Base-by-base conservation (phyloP, 129 eudicot species). In the Apium graveolens region DNA sequence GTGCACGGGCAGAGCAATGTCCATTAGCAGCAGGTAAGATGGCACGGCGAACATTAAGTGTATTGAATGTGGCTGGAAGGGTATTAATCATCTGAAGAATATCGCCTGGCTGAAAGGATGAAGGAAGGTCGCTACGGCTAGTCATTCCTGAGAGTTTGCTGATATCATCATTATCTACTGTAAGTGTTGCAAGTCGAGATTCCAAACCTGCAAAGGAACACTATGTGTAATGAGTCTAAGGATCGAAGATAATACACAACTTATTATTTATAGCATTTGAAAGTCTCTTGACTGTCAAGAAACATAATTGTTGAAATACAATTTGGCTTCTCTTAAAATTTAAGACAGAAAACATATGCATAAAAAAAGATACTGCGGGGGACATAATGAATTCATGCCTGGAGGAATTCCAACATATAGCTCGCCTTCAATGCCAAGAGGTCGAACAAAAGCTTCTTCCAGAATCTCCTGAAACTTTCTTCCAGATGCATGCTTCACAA, bases 361-460 rank as follows among this genome's bases (percentile, higher is more conserved):
- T 12, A 12, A 11, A 31, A 66, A 5, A 66, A 66, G 62, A 62
- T 45, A 48, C n/a, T 37, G 17, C 3, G 13, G n/a, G 20, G 39
- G 26, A 5, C 35, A n/a, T 14, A 6, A 29, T 57, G n/a, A 39
- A 74, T 68, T 31, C 78, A 39, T 88, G 83, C 98, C 98, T 76
- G 96, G 97, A 74, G 98, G 98, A 75, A 94, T 94, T 85, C 98
- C 98, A 81, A 94, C 79, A 83, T 94, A 94, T 69, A 94, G 87
- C 88, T 94, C 98, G 79, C 98, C 98, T 63, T 90, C 86, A 65
- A 91, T 79, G 48, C 88, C 86, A 68, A 94, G 91, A 38, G 97
- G 98, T 73, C 66, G 89, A 79, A 91, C 82, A 42, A 94, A 80
- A 71, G 90, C 97, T 89, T 94, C 96, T 82, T 91, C 97, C 24